Evolutionary conservation across 1,284 basidiomycete species (phyloP).

Genomic region (Sanghuangporus weigelae): DNA sequence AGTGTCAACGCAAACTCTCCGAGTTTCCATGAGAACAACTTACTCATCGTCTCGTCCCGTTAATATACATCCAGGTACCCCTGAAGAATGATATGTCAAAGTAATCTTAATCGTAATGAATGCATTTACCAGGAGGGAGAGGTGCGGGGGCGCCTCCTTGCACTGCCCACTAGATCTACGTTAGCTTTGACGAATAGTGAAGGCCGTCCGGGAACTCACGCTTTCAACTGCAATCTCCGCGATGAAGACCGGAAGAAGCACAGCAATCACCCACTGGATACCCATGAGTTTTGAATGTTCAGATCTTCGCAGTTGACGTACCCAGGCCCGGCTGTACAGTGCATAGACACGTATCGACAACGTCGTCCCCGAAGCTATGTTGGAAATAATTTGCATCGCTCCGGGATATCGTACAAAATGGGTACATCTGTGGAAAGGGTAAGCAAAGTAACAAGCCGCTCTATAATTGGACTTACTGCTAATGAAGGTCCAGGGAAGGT

Average conservation of each 20-base stretch:
- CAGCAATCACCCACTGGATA: slow-evolving; percentile 9
- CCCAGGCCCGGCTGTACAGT: slow-evolving; percentile 9
- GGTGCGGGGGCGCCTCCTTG: slow-evolving; percentile 8
- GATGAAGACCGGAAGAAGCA: slow-evolving; percentile 8
- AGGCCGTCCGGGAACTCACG: background rate
- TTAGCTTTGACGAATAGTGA: background rate
- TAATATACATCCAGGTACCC: slow-evolving; percentile 11
- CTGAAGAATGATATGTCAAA: background rate
- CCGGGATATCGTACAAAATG: slow-evolving; percentile 14
- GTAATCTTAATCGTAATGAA: background rate
- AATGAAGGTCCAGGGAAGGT: background rate
- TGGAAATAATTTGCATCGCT: slow-evolving; percentile 15
- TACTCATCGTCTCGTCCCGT: slow-evolving; percentile 11
- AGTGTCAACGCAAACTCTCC: background rate
- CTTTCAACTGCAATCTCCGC: slow-evolving; percentile 13
- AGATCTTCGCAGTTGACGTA: background rate
- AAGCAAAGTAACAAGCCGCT: background rate
- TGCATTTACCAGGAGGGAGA: slow-evolving; percentile 8
- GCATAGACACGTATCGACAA: slow-evolving; percentile 13
- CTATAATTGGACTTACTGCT: background rate
- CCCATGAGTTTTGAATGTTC: background rate
- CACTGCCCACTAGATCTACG: slow-evolving; percentile 11
- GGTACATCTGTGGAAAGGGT: slow-evolving; percentile 1
- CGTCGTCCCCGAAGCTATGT: slow-evolving; percentile 12
- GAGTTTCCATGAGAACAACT: background rate